These are phyloP conservation scores for Trametes cubensis DNA, from an alignment of 768 basidiomycete genomes.

Conservation along the genomic window DNA sequence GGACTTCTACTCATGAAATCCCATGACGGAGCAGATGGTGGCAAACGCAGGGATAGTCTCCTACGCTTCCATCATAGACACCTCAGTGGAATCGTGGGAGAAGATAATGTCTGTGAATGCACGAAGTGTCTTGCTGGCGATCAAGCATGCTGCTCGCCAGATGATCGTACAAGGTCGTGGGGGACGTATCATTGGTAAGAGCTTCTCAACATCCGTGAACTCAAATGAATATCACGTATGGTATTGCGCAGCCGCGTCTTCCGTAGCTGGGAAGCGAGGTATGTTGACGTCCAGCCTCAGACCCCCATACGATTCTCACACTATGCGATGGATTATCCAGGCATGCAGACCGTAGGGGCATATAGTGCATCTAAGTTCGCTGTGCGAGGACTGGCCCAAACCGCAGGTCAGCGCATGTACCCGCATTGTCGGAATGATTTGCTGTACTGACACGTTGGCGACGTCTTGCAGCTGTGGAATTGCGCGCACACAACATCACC, in stretches of 20 bases:
- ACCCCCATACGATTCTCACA: no score
- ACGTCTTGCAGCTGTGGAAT: conserved; percentile 21
- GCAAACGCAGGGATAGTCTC: conserved; percentile 32
- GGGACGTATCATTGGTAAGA: conserved; percentile 26
- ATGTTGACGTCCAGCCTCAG: neutral
- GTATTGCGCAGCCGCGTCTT: conserved; percentile 22
- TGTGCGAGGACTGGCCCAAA: conserved; percentile 31
- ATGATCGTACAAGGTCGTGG: conserved; percentile 48
- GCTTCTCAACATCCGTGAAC: neutral
- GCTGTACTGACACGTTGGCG: neutral
- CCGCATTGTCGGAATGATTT: neutral
- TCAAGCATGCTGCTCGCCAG: conserved; percentile 46
- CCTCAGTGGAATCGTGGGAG: conserved; percentile 36
- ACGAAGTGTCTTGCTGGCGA: conserved; percentile 44
- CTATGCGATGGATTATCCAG: neutral
- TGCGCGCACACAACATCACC: conserved; percentile 28
- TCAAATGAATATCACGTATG: neutral
- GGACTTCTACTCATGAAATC: conserved; percentile 4
- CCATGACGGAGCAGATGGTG: conserved; percentile 27
- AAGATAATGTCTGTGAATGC: conserved; percentile 41
- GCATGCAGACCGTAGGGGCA: neutral
- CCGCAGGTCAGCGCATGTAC: conserved; percentile 11
- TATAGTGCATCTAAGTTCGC: conserved; percentile 33
- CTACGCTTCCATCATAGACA: conserved; percentile 18
- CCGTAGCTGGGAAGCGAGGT: neutral